Evolutionary conservation across 352 stramenopile genomes (phyloP), one percentile per base, ranked within the genome.

Genomic region (Aphanomyces astaci): DNA sequence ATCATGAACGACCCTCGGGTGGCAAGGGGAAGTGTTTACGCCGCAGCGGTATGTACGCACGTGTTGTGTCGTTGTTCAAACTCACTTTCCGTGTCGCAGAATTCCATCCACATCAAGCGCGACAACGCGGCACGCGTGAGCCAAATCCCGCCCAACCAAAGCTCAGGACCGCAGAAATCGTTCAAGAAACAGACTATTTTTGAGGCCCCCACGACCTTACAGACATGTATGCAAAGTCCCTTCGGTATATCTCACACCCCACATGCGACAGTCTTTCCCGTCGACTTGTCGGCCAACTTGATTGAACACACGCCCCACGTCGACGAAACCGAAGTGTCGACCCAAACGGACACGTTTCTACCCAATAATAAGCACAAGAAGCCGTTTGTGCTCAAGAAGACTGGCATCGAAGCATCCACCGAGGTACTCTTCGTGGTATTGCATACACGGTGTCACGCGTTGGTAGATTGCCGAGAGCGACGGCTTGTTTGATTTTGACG

Each of bases 1-100:
- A 91, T 89, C 59, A 91, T 91, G 83, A 79, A 89, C 66, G 80
- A 91, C 40, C 80, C 80, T 32, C 80, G 83, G 27, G 76, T 91
- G 13, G 72, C 76, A 32, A 73, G 83, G 33, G 83, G 83, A 2
- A 89, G 76, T 39, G 79, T 89, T 24, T 91, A 88, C 32, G 81
- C 81, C 3, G 65, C 62, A 24, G 62, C 62, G 24, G 62, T 68
- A 60, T 33, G n/a, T n/a, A n/a, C n/a, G n/a, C n/a, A n/a, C n/a
- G n/a, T n/a, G n/a, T n/a, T n/a, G n/a, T n/a, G n/a, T n/a, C n/a
- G n/a, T n/a, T n/a, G n/a, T n/a, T n/a, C n/a, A n/a, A n/a, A n/a
- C n/a, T n/a, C n/a, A n/a, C n/a, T n/a, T 4, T 27, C 19, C 30
- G 15, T 30, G 0, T 15, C 13, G 17, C 45, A 68, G 62, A 68